Conservation (phyloP, 2,329 filamentous ascomycete genomes). For the Thyridium curvatum region DNA sequence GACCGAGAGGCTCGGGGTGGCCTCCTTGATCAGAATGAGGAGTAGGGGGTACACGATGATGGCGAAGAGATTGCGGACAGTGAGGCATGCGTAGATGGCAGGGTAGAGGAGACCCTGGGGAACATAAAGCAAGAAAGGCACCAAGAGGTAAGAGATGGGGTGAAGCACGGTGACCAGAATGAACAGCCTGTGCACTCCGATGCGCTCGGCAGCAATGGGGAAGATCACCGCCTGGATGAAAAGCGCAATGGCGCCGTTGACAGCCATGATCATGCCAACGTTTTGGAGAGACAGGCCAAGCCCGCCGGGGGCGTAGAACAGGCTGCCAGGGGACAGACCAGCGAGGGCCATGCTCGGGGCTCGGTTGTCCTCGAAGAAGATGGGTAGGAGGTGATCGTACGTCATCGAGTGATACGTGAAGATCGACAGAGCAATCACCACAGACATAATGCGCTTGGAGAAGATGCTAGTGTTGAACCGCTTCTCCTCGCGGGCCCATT, state of each 20-base stretch:
- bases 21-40: constrained; percentile 62
- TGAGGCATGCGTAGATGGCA: constrained; percentile 52
- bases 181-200: constrained; percentile 56
- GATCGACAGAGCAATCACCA: constrained; percentile 77
- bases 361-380: constrained; percentile 81
- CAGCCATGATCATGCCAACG: constrained; percentile 15
- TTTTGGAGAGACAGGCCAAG: constrained; percentile 51
- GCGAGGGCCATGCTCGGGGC: constrained; percentile 11
- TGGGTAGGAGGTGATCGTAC: constrained; percentile 85
- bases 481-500: constrained; percentile 3
- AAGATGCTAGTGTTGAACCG: constrained; percentile 34
- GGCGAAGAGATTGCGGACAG: constrained; percentile 53
- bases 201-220: constrained; percentile 48
- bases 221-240: constrained; percentile 68
- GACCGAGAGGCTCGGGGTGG: constrained; percentile 48
- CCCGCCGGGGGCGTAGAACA: constrained; percentile 54
- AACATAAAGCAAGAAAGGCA: constrained; percentile 52
- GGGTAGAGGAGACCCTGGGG: constrained; percentile 44
- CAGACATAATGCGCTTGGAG: constrained; percentile 60
- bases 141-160: constrained; percentile 53
- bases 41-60: constrained; percentile 62
- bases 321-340: constrained; percentile 20
- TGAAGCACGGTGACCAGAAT: constrained; percentile 53
- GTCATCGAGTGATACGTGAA: constrained; percentile 96
- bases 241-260: constrained; percentile 56